These are phyloP conservation scores for Arthrobotrys pseudoclavata DNA, from an alignment of 2,329 filamentous ascomycete genomes.

Conservation along the genomic window DNA sequence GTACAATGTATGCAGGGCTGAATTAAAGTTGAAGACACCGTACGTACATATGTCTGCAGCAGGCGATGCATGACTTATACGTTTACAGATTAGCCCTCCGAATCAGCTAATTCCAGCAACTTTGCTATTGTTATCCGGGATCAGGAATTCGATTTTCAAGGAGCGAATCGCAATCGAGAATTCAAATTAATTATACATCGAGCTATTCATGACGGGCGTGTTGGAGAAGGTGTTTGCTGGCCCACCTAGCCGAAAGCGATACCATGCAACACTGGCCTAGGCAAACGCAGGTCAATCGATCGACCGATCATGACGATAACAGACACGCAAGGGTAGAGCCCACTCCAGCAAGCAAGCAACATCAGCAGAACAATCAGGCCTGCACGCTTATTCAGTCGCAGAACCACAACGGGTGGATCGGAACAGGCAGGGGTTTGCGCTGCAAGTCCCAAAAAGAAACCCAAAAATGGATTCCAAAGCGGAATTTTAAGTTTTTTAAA, in stretches of 20 bases:
- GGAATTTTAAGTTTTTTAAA: constrained; percentile 28
- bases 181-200: too few relatives aligned
- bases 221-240: background rate
- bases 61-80: background rate
- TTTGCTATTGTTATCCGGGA: too few relatives aligned
- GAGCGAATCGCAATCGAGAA: too few relatives aligned
- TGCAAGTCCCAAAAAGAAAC: constrained; percentile 7
- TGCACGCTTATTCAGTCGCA: constrained; percentile 9
- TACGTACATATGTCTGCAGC: background rate
- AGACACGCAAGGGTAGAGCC: background rate
- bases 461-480: background rate
- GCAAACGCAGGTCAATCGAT: constrained; percentile 18
- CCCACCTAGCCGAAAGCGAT: background rate
- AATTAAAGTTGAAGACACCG: constrained; percentile 13
- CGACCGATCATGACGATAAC: constrained; percentile 29
- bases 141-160: too few relatives aligned
- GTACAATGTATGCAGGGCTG: constrained; percentile 10
- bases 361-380: constrained; percentile 18
- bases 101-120: too few relatives aligned
- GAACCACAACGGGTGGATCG: background rate
- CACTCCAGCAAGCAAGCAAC: background rate
- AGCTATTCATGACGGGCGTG: background rate
- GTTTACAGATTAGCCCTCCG: background rate
- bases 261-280: background rate
- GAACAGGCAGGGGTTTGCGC: constrained; percentile 41